Base-by-base conservation (phyloP, 108 stramenopile genomes). In the Nitzschia palea region DNA sequence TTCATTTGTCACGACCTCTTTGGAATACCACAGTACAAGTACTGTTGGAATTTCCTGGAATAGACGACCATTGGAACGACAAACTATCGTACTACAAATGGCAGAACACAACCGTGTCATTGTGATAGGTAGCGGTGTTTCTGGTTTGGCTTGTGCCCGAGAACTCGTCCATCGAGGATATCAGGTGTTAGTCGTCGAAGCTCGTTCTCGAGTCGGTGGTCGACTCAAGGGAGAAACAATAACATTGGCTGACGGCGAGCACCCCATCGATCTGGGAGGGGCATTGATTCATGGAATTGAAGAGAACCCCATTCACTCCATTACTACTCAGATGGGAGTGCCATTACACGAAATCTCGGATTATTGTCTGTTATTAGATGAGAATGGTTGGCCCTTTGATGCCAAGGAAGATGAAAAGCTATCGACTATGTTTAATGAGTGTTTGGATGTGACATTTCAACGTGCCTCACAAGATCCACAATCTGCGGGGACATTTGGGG, bases 201-300 rank as follows among this genome's bases (percentile, higher is more conserved):
- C 88, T 2, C 72, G 87, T 15, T 29, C 68, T 53, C 58, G 91
- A 33, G 64, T 83, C 26, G 91, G 91, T 14, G 91, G 91, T 10
- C 77, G 91, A 2, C 67, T 92, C 29, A 77, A 78, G 53, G 78
- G 78, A 29, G 70, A 60, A 44, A 29, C 58, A 8, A 18, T 82
- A 33, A 68, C 60, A 18, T 20, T 81, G 37, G 20, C 15, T 43
- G 29, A 3, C 18, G 17, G 25, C 20, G 9, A 31, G 6, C 29
- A 33, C 22, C 56, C 57, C 44, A 50, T 86, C 0, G 92, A 92
- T 70, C 56, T 90, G 43, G 93, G 91, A 44, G 96, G 92, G 6
- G 87, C 84, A 0, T 86, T 94, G 36, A 89, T 96, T 43, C 95
- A 96, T 71, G 95, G 95, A n/a, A 91, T 92, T 44, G 87, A 88